Evolutionary conservation across 169 alveolate genomes (phyloP).

Genomic region (Theileria parva): DNA sequence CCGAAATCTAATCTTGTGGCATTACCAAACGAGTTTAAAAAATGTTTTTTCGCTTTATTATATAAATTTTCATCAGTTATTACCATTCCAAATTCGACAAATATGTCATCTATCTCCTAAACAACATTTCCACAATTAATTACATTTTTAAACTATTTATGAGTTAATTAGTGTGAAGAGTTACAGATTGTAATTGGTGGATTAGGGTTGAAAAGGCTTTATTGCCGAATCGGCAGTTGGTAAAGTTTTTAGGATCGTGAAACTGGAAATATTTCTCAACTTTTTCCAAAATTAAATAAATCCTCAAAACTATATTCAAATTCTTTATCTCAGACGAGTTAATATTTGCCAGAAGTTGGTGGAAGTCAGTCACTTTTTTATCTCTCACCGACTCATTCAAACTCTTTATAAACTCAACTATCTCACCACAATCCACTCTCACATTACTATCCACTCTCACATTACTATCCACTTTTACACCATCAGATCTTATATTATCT

Average conservation of each 20-base stretch:
- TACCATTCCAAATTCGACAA: neutral
- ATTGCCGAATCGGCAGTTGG: slow-evolving; percentile 53
- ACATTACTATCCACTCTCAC: neutral
- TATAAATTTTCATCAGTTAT: neutral
- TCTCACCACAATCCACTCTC: neutral
- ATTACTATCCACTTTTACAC: neutral
- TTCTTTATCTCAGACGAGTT: neutral
- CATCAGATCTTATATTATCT: neutral
- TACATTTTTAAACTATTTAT: neutral
- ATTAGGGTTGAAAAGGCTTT: slow-evolving; percentile 43
- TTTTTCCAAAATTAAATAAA: slow-evolving; percentile 12
- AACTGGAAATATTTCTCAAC: slow-evolving; percentile 9
- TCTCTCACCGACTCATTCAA: slow-evolving; percentile 13
- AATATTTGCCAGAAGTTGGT: neutral
- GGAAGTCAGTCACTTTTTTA: neutral
- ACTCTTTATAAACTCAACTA: slow-evolving; percentile 5
- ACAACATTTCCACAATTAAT: neutral
- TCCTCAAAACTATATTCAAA: neutral
- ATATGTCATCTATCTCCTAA: slow-evolving; percentile 5
- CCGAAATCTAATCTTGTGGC: slow-evolving; percentile 95
- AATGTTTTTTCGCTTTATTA: slow-evolving; percentile 47
- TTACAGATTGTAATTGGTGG: neutral
- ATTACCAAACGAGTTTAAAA: slow-evolving; percentile 92
- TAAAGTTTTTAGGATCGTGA: slow-evolving; percentile 44
- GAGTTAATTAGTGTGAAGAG: neutral